Evolutionary conservation across 2,329 filamentous ascomycete species (phyloP), one percentile per base, ranked within the genome.

Genomic region (Dactylellina drechsleri): DNA sequence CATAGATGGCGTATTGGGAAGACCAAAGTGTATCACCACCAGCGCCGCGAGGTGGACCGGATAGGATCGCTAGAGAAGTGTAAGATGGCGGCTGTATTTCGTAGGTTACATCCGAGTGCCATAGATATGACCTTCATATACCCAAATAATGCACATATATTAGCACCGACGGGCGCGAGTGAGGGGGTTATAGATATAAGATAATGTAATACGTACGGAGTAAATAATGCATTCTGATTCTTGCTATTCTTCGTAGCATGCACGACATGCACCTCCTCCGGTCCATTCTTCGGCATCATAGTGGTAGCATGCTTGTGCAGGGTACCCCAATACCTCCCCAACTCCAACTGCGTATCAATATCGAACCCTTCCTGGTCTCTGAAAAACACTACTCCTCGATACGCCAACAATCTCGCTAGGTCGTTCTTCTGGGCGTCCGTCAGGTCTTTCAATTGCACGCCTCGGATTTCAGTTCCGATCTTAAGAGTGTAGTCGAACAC

Each of bases 1-100:
- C 87, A 76, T 88, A 88, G 36, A 86, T 84, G 5, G 85, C 87
- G 77, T 88, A 88, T 77, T 86, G 85, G 0, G 85, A 86, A 1
- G 85, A 84, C 86, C 86, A 87, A 47, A 87, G 83, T 0, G 86
- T 87, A 77, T 87, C 86, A 41, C 86, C 86, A 20, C 86, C 86
- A 10, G 84, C 86, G 26, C 86, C 86, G 5, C 83, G 82, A 5
- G 86, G 85, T 41, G 86, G 86, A 0, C 85, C 85, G 0, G 83
- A 82, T 6, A 87, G 82, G 1, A 88, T 80, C 78, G 86, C 87
- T 18, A 88, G 81, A 1, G 83, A 85, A 8, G 86, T 87, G 79
- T 87, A 87, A 1, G 85, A 87, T 7, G 86, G 85, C 16, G 86
- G 86, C 79, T 87, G 86, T 6, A 86, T 78, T 79, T 88, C 86